A percentile compares a stretch with the other conserved stretches of the same genome.
phyloP scores from a whole-genome alignment of 177 flowering plant genomes.

The Vitis hybrid region DNA sequence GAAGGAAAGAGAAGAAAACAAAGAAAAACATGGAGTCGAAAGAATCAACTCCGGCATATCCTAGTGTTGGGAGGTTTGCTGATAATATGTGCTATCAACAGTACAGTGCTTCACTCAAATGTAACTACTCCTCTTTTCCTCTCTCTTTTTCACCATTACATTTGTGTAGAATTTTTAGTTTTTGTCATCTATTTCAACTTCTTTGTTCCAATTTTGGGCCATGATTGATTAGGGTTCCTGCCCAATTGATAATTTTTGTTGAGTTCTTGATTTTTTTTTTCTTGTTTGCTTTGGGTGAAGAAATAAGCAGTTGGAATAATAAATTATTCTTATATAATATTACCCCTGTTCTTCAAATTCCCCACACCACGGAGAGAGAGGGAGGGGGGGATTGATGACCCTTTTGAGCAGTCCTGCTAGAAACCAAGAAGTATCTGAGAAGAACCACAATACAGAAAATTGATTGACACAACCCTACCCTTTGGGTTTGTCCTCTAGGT shows the following conservation, averaged over 20 bases:
- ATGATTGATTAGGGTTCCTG: too few species aligned
- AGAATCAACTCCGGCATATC: conserved; percentile 33
- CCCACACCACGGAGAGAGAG: not conserved
- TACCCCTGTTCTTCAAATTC: not conserved
- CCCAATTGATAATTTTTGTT: too few species aligned
- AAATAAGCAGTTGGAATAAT: too few species aligned
- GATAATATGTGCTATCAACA: conserved; percentile 69
- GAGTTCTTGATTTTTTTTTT: not conserved
- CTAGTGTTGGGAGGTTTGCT: conserved; percentile 58
- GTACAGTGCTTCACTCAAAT: conserved; percentile 83
- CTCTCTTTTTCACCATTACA: not conserved
- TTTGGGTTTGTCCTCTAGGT: too few species aligned
- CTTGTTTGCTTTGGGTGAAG: not conserved
- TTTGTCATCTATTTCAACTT: not conserved
- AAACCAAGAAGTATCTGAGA: too few species aligned
- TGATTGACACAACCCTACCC: too few species aligned
- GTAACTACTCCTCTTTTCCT: conserved; percentile 24
- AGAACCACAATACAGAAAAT: too few species aligned
- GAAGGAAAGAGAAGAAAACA: not conserved
- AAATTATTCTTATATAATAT: not conserved
- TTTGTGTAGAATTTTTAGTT: not conserved
- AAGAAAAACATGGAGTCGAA: conserved; percentile 25
- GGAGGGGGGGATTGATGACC: too few species aligned
- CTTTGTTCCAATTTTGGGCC: not conserved
- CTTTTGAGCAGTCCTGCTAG: too few species aligned